Percentiles rank a stretch among this genome's conserved stretches.
phyloP scores from a whole-genome alignment of 805 yeast species.

The Yueomyces sp. region DNA sequence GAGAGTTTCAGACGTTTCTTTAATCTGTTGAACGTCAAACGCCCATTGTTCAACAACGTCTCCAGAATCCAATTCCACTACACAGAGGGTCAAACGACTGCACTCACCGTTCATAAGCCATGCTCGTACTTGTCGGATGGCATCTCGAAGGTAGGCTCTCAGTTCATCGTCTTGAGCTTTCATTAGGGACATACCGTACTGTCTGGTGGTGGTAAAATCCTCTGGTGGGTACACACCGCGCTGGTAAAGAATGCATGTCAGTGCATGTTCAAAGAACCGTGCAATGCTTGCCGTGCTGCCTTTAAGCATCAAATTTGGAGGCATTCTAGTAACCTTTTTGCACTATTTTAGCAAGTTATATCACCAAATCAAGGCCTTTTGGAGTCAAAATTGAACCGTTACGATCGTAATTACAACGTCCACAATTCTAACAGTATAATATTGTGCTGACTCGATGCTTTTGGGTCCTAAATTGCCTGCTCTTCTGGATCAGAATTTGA shows the following conservation, averaged over 20 bases:
- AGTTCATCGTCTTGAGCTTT: slow-evolving; percentile 68
- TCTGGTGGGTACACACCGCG: slow-evolving; percentile 83
- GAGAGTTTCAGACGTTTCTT: slow-evolving; percentile 2
- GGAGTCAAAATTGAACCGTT: too few relatives aligned
- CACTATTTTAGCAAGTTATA: too few relatives aligned
- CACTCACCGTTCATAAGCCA: slow-evolving; percentile 68
- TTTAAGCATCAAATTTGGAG: not conserved
- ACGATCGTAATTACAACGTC: too few relatives aligned
- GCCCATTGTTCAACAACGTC: slow-evolving; percentile 81
- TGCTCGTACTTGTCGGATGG: slow-evolving; percentile 53
- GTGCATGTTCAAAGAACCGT: slow-evolving; percentile 73
- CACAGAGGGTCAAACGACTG: slow-evolving; percentile 54
- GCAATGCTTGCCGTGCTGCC: slow-evolving; percentile 72
- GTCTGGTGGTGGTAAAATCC: slow-evolving; percentile 64
- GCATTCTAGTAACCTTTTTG: not conserved
- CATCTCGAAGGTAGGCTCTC: slow-evolving; percentile 47
- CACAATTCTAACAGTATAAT: too few relatives aligned
- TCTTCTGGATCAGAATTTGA: too few relatives aligned
- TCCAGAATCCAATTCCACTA: slow-evolving; percentile 52
- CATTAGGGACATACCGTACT: slow-evolving; percentile 67
- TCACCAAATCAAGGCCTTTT: too few relatives aligned
- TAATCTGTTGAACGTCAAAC: slow-evolving; percentile 40
- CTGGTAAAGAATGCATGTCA: slow-evolving; percentile 73
- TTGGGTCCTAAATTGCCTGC: too few relatives aligned
- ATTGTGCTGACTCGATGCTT: too few relatives aligned